Conservation (phyloP, 768 basidiomycete species). For the Pilatotrama ljubarskyi region DNA sequence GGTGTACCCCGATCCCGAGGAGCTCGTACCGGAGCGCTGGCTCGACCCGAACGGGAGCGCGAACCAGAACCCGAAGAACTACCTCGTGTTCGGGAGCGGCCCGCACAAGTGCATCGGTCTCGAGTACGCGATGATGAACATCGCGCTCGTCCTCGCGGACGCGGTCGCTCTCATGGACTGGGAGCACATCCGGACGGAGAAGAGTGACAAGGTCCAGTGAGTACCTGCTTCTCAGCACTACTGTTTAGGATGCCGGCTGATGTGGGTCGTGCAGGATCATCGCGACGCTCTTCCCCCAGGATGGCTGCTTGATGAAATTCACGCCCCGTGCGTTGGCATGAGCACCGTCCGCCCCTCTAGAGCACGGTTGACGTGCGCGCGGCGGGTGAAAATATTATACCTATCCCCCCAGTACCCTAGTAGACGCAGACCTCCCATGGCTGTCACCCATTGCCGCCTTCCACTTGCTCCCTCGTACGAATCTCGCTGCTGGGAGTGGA, state of each 20-base stretch:
- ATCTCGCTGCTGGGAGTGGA: background rate
- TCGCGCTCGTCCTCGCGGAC: slow-evolving; percentile 81
- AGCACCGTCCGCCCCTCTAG: background rate
- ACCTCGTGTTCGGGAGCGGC: slow-evolving; percentile 92
- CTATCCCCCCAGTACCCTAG: slow-evolving; percentile 3
- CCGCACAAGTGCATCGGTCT: slow-evolving; percentile 91
- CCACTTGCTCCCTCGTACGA: background rate
- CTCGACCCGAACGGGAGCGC: slow-evolving; percentile 79
- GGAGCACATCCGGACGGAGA: slow-evolving; percentile 81
- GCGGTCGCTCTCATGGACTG: slow-evolving; percentile 80
- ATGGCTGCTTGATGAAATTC: slow-evolving; percentile 82
- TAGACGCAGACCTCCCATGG: slow-evolving; percentile 19
- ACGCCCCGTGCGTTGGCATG: slow-evolving; percentile 48
- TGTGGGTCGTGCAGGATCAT: slow-evolving; percentile 61
- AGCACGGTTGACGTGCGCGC: background rate
- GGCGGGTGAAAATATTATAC: slow-evolving; percentile 12
- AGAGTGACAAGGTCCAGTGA: slow-evolving; percentile 80
- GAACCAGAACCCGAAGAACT: slow-evolving; percentile 88
- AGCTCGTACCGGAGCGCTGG: slow-evolving; percentile 89
- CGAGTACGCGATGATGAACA: slow-evolving; percentile 93
- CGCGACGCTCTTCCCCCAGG: slow-evolving; percentile 96
- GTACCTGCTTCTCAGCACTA: no score
- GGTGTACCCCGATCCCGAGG: slow-evolving; percentile 85
- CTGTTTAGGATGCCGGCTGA: no score
- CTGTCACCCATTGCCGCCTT: background rate